Evolutionary conservation across 148 eudicot genomes (phyloP), one percentile per base, ranked within the genome.

Genomic region (Cornus suecica): DNA sequence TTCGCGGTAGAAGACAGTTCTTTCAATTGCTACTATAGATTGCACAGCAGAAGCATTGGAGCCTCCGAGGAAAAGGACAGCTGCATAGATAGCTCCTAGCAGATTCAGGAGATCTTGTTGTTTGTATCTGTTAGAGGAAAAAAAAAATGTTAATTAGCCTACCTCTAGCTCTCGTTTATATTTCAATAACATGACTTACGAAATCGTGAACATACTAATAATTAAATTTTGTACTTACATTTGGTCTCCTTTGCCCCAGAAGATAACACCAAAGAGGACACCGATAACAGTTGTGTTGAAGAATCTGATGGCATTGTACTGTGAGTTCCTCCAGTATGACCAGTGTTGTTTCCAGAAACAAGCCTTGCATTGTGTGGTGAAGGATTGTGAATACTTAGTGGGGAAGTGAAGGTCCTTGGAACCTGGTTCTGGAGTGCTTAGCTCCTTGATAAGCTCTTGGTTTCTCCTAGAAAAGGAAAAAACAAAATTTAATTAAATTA

Each of bases 271-370:
- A 54, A 76, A 76, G 16, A 76, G n/a, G 6, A 67, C 11, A 13
- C 72, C 78, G 18, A 67, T 24, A 52, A 22, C 11, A 7, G 15
- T 25, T 23, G 78, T 76, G 66, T 24, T 52, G 30, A 76, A 56
- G 52, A 76, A 76, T 26, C 78, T 34, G n/a, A 68, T 41, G 9
- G 31, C 72, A 23, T 76, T 76, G 29, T 67, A 67, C 66, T 67
- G 72, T 56, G 78, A 60, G 71, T 76, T 56, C 51, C 78, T 76
- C 78, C 78, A 76, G 54, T 76, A 76, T n/a, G 78, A 76, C 72
- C 70, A 66, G 27, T 32, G 29, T 67, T 76, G 78, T 68, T 76
- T 76, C 65, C 65, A 68, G 62, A 76, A 76, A 45, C 77, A 74
- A 23, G 77, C 77, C 25, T 64, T 41, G 77, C 67, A 74, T 74